Evolutionary conservation across 306 rosid species (phyloP), one percentile per base, ranked within the genome.

Genomic region (Mimosa bimucronata): DNA sequence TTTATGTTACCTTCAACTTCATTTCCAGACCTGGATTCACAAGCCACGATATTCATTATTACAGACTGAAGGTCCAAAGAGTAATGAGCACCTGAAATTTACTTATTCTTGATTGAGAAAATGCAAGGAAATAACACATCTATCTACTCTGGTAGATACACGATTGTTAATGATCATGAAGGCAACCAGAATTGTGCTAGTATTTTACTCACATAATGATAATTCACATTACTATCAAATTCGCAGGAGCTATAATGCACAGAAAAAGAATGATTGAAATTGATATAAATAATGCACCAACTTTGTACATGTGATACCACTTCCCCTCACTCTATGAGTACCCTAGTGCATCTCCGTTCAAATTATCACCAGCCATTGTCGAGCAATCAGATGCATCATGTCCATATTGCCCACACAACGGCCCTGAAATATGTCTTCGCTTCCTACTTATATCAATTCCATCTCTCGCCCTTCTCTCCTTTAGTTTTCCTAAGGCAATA

Each of bases 401-500:
- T 60, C 85, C 93, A 85, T 86, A 89, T 31, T 87, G 93, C 40
- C 73, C 90, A 87, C 94, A 93, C 42, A 87, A 88, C 26, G 88
- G 88, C 30, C 85, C 91, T 0, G 93, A 77, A 71, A 87, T 88
- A 80, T 88, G 88, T 68, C 97, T 82, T 6, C 94, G 78, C 80
- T 89, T 93, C 81, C 91, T 87, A 28, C 66, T 69, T 73, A 84
- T 78, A 58, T 93, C 97, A 6, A 86, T 82, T 64, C 86, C 93
- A 61, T 91, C 97, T 86, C 91, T 91, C 4, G 84, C 84, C 75
- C 92, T 93, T 85, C 90, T 86, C 80, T 91, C 97, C 84, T 91
- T 90, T 13, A 88, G 89, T 84, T 91, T 91, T 53, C 91, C 94
- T 77, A 88, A 25, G 72, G 84, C 46, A 50, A 87, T 78, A 40